Evolutionary conservation across 1,284 basidiomycete genomes (phyloP).

Genomic region (Fistulina hepatica): DNA sequence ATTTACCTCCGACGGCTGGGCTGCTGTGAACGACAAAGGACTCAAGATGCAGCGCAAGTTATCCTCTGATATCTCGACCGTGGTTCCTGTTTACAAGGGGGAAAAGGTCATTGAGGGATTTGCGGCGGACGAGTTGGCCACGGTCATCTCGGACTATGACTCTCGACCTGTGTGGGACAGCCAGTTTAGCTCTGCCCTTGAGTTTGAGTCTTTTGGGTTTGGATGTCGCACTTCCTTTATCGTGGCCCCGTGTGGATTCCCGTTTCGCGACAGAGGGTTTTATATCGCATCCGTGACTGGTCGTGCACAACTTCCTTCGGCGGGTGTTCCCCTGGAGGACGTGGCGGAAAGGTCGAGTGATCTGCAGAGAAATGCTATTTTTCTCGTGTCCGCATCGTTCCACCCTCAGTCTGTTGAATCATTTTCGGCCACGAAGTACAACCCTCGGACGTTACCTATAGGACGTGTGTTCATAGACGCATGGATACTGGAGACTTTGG

Average conservation of each 20-base stretch:
- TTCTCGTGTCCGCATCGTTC: conserved; percentile 71
- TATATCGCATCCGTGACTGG: conserved; percentile 72
- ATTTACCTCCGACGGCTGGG: conserved; percentile 69
- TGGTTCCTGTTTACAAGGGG: conserved; percentile 80
- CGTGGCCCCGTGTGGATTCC: conserved; percentile 71
- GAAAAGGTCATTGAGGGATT: conserved; percentile 92
- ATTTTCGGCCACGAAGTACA: conserved; percentile 63
- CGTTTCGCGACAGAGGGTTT: conserved; percentile 86
- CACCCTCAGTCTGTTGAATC: conserved; percentile 47
- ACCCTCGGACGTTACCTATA: conserved; percentile 63
- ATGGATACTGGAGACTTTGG: conserved; percentile 95
- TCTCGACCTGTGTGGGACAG: conserved; percentile 82
- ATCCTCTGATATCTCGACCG: conserved; percentile 67
- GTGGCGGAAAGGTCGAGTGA: conserved; percentile 28
- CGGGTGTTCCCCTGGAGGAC: conserved; percentile 18
- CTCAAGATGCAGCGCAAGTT: conserved; percentile 70
- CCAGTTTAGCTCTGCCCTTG: conserved; percentile 56
- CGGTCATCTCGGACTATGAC: conserved; percentile 60
- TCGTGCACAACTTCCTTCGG: conserved; percentile 34
- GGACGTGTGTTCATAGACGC: conserved; percentile 86
- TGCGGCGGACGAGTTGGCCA: conserved; percentile 83
- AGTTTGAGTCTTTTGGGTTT: conserved; percentile 76
- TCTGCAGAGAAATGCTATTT: conserved; percentile 48
- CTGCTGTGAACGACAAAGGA: conserved; percentile 70
- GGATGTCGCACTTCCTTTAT: conserved; percentile 63